These are phyloP conservation scores for Apiospora kogelbergensis DNA, from an alignment of 2,329 filamentous ascomycete genomes.

Conservation along the genomic window DNA sequence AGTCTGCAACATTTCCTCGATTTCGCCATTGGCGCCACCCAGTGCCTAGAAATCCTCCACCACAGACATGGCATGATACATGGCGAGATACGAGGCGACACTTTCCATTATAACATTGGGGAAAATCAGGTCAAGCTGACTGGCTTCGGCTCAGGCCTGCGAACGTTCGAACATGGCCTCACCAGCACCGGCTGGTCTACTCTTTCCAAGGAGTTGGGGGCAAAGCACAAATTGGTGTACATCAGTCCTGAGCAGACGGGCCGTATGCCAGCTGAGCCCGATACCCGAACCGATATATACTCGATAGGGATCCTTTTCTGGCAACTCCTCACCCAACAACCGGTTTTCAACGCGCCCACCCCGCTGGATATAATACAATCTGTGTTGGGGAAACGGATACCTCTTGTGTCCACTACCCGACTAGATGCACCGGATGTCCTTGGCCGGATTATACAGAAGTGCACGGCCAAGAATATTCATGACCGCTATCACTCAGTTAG, in stretches of 20 bases:
- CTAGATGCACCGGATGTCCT: constrained; percentile 83
- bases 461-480: constrained; percentile 83
- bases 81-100: constrained; percentile 86
- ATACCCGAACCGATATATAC: constrained; percentile 91
- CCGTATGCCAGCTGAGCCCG: constrained; percentile 87
- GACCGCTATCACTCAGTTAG: constrained; percentile 90
- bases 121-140: constrained; percentile 73
- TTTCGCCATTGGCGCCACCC: constrained; percentile 84
- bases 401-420: constrained; percentile 72
- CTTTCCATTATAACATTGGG: constrained; percentile 81
- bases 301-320: constrained; percentile 88
- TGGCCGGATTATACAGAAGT: constrained; percentile 82
- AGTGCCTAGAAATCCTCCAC: constrained; percentile 88
- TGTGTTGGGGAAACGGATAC: constrained; percentile 77
- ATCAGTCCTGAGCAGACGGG: constrained; percentile 96
- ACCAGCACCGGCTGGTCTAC: constrained; percentile 83
- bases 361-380: constrained; percentile 91
- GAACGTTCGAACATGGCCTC: constrained; percentile 88
- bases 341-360: constrained; percentile 76
- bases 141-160: constrained; percentile 82
- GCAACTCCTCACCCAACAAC: constrained; percentile 76
- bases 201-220: constrained; percentile 79
- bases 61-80: constrained; percentile 85
- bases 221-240: constrained; percentile 85
- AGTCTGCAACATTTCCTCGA: constrained; percentile 78